phyloP scores from a whole-genome alignment of 2,329 filamentous ascomycete genomes.

The Claviceps fusiformis region DNA sequence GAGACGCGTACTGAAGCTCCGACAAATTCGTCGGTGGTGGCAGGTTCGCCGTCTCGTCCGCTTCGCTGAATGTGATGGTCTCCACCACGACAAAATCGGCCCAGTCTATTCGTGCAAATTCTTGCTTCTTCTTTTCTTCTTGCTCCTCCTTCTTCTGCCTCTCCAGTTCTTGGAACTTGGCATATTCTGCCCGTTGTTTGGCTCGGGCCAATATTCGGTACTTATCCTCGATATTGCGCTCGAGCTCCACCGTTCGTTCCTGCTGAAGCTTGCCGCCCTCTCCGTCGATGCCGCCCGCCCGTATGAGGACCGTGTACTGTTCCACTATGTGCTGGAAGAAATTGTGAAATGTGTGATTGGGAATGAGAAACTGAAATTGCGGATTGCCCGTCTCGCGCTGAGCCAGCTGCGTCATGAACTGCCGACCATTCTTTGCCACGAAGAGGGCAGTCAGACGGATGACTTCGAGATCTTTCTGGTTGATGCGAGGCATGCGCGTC shows the following conservation, averaged over 20 bases:
- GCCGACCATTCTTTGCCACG: constrained; percentile 81
- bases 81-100: constrained; percentile 94
- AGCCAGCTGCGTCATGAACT: constrained; percentile 79
- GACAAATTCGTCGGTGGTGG: constrained; percentile 80
- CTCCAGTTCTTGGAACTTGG: constrained; percentile 70
- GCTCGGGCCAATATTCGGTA: constrained; percentile 69
- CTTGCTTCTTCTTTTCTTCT: constrained; percentile 62
- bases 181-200: constrained; percentile 75
- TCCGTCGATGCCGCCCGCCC: constrained; percentile 52
- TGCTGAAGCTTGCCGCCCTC: constrained; percentile 55
- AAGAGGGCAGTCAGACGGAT: constrained; percentile 73
- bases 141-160: constrained; percentile 82
- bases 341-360: constrained; percentile 90
- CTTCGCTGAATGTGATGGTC: constrained; percentile 82
- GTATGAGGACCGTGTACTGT: constrained; percentile 75
- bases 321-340: constrained; percentile 89
- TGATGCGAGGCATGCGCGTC: constrained; percentile 94
- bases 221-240: constrained; percentile 64
- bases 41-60: constrained; percentile 73
- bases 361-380: constrained; percentile 91
- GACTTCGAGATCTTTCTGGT: constrained; percentile 74
- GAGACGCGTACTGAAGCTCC: constrained; percentile 83
- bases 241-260: constrained; percentile 57
- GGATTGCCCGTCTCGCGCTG: constrained; percentile 83
- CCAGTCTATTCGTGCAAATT: constrained; percentile 87